These are phyloP conservation scores for Populus hybrid DNA, from an alignment of 441 rosid species.

Conservation along the genomic window DNA sequence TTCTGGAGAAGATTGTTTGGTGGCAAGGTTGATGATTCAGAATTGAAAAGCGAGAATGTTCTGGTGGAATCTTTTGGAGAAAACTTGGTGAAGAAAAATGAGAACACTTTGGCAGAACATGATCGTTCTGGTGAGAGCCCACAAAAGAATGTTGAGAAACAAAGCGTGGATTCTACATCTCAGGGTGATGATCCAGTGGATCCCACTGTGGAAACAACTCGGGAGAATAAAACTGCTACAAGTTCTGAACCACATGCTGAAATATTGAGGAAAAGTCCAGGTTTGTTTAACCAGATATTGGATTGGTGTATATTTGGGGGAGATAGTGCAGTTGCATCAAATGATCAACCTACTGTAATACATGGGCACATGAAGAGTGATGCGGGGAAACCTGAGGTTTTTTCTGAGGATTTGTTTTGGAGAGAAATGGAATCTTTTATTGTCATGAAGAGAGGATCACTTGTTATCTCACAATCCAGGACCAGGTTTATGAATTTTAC, in stretches of 20 bases:
- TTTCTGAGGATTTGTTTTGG: slow-evolving; percentile 56
- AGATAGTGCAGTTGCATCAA: slow-evolving; percentile 17
- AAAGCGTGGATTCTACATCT: slow-evolving; percentile 15
- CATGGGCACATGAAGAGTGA: slow-evolving; percentile 20
- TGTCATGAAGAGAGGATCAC: slow-evolving; percentile 46
- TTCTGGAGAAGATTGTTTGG: slow-evolving; percentile 46
- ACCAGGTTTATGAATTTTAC: slow-evolving; percentile 53
- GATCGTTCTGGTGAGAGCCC: slow-evolving; percentile 12
- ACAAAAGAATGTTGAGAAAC: slow-evolving; percentile 21
- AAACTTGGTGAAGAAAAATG: slow-evolving; percentile 21
- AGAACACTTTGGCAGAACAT: slow-evolving; percentile 15
- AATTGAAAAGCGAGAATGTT: slow-evolving; percentile 10
- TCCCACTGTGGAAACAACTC: slow-evolving; percentile 19
- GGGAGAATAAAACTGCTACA: slow-evolving; percentile 19
- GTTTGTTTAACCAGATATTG: slow-evolving; percentile 33
- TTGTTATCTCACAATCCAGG: slow-evolving; percentile 43
- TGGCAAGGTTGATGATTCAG: slow-evolving; percentile 21
- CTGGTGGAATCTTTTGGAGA: slow-evolving; percentile 20
- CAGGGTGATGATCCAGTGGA: slow-evolving; percentile 14
- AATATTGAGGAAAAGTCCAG: slow-evolving; percentile 19
- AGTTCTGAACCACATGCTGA: slow-evolving; percentile 20
- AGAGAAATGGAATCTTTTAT: slow-evolving; percentile 55
- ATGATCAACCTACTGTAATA: slow-evolving; percentile 31
- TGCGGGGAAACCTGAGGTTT: slow-evolving; percentile 30
- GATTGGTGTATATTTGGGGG: slow-evolving; percentile 40